Base-by-base conservation (phyloP, 345 rosid species). In the Dipteronia dyeriana region DNA sequence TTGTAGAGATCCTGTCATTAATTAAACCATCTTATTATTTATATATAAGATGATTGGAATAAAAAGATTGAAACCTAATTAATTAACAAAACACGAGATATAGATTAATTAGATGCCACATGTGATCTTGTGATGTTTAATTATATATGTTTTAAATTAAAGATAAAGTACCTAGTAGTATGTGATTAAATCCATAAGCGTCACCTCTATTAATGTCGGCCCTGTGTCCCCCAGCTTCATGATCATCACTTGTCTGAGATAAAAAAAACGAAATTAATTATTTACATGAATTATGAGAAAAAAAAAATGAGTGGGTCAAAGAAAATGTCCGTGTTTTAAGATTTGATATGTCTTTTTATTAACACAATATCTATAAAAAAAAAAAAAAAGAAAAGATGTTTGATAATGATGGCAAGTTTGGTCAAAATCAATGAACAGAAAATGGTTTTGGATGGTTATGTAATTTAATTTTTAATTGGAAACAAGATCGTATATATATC, bases 361-460 rank as follows among this genome's bases (percentile, higher is more conserved):
- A 45, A 25, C 26, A 74, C 59, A 45, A 47, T 39, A 61, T 59
- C 67, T 73, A 26, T n/a, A n/a, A 3, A 1, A 1, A 3, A 31
- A 31, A 31, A 31, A 31, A 29, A 31, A 31, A 39, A 10, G 8
- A 39, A 8, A 29, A 23, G 9, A 60, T 22, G 56, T 20, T 23
- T 22, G 31, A 41, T 17, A 61, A 23, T 61, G 2, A 22, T 47
- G 14, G 59, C 31, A 66, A 53, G 80, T 56, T 82, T 71, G 39
- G 84, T 82, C 87, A 72, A 72, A 73, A 82, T 82, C 86, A 76
- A 73, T 80, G 81, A 78, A 81, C 78, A 83, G 73, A 47, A 70
- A 22, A 26, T 71, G 47, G 62, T 20, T 64, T 81, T 73, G 82
- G 81, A 76, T 17, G 74, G 67, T n/a, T 63, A 76, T 49, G 79